Conservation (phyloP, 2,329 filamentous ascomycete genomes). For the Colletotrichum agaves region DNA sequence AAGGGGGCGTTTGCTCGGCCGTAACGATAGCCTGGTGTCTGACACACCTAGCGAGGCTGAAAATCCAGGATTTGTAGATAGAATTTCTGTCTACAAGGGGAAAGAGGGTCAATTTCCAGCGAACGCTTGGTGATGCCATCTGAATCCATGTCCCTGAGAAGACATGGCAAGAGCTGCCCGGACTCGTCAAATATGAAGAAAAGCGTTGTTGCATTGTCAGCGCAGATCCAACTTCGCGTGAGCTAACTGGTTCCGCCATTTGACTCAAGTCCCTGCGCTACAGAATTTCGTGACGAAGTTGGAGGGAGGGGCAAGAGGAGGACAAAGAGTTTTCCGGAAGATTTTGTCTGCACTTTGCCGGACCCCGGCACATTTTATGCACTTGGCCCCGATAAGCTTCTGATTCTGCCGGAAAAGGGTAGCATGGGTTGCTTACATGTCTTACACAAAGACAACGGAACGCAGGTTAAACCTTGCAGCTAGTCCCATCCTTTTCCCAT, state of each 20-base stretch:
- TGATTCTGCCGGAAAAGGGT: background rate
- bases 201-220: background rate
- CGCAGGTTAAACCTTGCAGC: background rate
- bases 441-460: background rate
- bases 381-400: background rate
- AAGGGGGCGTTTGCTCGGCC: background rate
- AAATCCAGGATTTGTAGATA: background rate
- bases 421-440: background rate
- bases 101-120: background rate
- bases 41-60: background rate
- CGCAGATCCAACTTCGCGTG: background rate
- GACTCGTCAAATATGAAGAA: background rate
- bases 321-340: background rate
- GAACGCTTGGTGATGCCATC: background rate
- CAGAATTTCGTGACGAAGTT: background rate
- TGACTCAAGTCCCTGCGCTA: background rate
- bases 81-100: slow-evolving; percentile 2
- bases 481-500: background rate
- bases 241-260: slow-evolving; percentile 2
- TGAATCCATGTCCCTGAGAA: background rate
- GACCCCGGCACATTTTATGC: background rate
- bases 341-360: background rate
- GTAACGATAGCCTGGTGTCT: background rate
- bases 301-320: background rate
- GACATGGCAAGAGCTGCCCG: background rate